Evolutionary conservation across 2,329 filamentous ascomycete genomes (phyloP).

Genomic region (Rutstroemia sydowiana): DNA sequence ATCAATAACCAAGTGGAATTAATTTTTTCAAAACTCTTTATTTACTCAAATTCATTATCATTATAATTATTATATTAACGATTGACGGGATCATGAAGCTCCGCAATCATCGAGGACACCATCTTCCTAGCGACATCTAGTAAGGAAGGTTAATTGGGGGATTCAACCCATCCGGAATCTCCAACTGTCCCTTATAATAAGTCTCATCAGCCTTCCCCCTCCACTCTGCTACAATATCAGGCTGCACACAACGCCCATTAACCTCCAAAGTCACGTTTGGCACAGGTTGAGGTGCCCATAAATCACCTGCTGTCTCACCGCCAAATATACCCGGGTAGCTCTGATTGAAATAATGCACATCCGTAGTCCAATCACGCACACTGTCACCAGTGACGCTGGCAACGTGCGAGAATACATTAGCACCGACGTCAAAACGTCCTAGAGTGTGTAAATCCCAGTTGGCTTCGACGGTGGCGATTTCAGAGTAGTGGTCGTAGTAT

Average conservation of each 20-base stretch:
- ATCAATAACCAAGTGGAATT: too few relatives aligned
- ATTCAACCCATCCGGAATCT: constrained; percentile 27
- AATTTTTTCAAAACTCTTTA: too few relatives aligned
- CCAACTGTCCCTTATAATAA: constrained; percentile 26
- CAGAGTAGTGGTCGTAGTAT: constrained; percentile 69
- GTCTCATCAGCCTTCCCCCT: constrained; percentile 19
- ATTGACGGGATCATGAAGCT: too few relatives aligned
- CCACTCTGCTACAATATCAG: constrained; percentile 26
- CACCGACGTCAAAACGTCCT: constrained; percentile 64
- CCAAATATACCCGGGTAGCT: constrained; percentile 37
- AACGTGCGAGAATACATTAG: constrained; percentile 60
- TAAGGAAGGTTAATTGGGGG: constrained; percentile 17
- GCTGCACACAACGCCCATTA: constrained; percentile 28
- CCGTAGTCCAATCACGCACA: constrained; percentile 25
- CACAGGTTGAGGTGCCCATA: constrained; percentile 28
- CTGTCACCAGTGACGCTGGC: constrained; percentile 53
- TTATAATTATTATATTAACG: too few relatives aligned
- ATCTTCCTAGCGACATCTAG: neutral
- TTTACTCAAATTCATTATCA: too few relatives aligned
- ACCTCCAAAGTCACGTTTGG: constrained; percentile 26
- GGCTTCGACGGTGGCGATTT: constrained; percentile 57
- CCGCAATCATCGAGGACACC: too few relatives aligned
- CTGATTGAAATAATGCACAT: constrained; percentile 35
- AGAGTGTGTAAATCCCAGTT: constrained; percentile 64
- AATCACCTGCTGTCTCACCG: constrained; percentile 16